Evolutionary conservation across 2,329 filamentous ascomycete genomes (phyloP).

Genomic region (Cytospora paraplurivora): DNA sequence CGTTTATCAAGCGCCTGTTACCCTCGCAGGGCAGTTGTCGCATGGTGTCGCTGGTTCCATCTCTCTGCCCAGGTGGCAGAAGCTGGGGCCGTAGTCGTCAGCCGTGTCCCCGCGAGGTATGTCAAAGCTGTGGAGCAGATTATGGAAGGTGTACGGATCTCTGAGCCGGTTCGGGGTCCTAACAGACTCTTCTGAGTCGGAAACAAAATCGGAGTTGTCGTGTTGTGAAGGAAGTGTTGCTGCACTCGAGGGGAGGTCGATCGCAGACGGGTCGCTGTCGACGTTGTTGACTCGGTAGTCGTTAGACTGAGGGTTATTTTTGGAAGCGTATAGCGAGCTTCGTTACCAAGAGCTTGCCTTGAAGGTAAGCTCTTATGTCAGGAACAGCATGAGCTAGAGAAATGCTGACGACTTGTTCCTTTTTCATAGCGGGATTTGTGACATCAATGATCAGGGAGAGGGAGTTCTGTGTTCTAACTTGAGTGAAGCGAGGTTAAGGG

Average conservation of each 20-base stretch:
- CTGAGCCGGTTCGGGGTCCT: not conserved
- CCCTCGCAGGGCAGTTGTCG: not conserved
- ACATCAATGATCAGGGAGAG: not conserved
- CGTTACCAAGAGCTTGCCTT: not conserved
- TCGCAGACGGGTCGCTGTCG: not conserved
- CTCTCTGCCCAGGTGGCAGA: constrained; percentile 6
- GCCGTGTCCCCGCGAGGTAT: not conserved
- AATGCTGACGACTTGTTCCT: not conserved
- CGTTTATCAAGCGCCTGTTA: not conserved
- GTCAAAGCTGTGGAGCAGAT: not conserved
- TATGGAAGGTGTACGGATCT: not conserved
- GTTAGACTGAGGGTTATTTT: not conserved
- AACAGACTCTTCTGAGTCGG: not conserved
- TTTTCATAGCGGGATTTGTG: not conserved
- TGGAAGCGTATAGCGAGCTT: not conserved
- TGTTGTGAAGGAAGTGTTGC: not conserved
- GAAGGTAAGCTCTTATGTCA: not conserved
- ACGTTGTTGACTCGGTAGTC: not conserved
- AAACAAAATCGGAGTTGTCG: not conserved
- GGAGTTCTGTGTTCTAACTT: not conserved
- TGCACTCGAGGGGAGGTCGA: not conserved
- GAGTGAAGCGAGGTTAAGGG: not conserved
- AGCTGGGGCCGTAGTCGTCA: too few species aligned
- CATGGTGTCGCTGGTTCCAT: not conserved
- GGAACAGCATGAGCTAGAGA: not conserved